Evolutionary conservation across 2,329 filamentous ascomycete genomes (phyloP), one percentile per base, ranked within the genome.

Genomic region (Colletotrichum tropicale): DNA sequence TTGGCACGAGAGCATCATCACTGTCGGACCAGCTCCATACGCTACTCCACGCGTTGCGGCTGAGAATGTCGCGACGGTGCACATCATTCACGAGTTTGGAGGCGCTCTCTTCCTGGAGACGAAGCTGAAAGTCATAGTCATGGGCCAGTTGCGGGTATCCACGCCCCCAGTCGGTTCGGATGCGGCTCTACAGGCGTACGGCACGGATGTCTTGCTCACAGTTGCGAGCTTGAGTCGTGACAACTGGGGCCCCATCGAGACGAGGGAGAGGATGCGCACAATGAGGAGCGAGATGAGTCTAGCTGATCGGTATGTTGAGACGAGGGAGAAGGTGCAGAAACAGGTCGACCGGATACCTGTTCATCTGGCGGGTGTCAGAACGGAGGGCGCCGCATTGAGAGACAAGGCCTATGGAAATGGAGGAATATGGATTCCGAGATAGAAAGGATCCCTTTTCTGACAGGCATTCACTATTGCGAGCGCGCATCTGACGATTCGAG

Each of bases 1-100:
- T 36, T 94, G 93, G 93, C 86, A 89, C 76, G 89, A 92, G 78
- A 87, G 88, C 5, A 84, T 94, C 13, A 87, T 94, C 64, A 90
- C 88, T 0, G 86, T 93, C 21, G 88, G 88, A 0, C 89, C 90
- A 0, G 84, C 88, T 1, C 86, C 88, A 2, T 85, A 89, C 36
- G 83, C 86, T 0, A 79, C 85, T 0, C 86, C 88, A 0, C 85
- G 84, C 0, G 85, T 93, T 0, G 87, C 89, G 1, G 85, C 86
- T 4, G 86, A 87, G 66, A 90, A 89, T 28, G 83, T 83, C n/a
- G 88, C 90, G n/a, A 81, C 84, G 0, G 87, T 91, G 0, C 88
- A 92, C 78, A 83, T 93, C 3, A 84, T 92, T 1, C 84, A 89
- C 76, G 88, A 91, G 71, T 89, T 90, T 67, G 85, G 86, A 3